These are phyloP conservation scores for Pleodorina starrii DNA, from an alignment of 139 green algal genomes.

Conservation along the genomic window DNA sequence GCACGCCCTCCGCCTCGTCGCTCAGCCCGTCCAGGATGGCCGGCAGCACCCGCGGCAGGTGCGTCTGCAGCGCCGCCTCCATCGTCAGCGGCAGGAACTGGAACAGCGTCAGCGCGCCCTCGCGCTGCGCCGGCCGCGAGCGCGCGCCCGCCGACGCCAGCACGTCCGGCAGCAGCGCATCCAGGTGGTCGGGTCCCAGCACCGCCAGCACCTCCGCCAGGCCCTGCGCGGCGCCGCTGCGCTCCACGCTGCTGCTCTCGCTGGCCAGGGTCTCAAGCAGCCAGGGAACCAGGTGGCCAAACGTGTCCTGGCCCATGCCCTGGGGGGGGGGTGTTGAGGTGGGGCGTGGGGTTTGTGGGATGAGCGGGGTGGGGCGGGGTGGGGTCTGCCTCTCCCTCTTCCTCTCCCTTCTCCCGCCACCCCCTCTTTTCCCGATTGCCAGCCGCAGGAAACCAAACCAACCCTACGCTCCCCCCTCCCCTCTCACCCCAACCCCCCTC, in stretches of 20 bases:
- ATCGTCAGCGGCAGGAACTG: constrained; percentile 77
- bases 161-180: constrained; percentile 90
- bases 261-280: constrained; percentile 85
- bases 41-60: constrained; percentile 85
- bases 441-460: too few species aligned
- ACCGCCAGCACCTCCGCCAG: constrained; percentile 93
- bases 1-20: constrained; percentile 95
- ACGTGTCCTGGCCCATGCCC: constrained; percentile 82
- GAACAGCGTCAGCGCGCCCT: constrained; percentile 95
- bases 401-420: not conserved
- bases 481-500: not conserved
- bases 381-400: not conserved
- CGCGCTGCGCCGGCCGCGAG: constrained; percentile 70
- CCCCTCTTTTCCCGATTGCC: not conserved
- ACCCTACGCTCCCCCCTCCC: too few species aligned
- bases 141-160: constrained; percentile 55
- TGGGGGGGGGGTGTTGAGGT: constrained; percentile 48
- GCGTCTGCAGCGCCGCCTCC: constrained; percentile 51
- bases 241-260: constrained; percentile 80
- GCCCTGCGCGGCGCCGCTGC: constrained; percentile 79
- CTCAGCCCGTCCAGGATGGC: constrained; percentile 93
- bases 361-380: not conserved
- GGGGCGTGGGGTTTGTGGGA: not conserved
- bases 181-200: constrained; percentile 81
- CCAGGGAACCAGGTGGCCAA: constrained; percentile 90